Percentiles rank a stretch among this genome's conserved stretches.
phyloP scores from a whole-genome alignment of 2,329 filamentous ascomycete genomes.

The Penicillium oxalicum region DNA sequence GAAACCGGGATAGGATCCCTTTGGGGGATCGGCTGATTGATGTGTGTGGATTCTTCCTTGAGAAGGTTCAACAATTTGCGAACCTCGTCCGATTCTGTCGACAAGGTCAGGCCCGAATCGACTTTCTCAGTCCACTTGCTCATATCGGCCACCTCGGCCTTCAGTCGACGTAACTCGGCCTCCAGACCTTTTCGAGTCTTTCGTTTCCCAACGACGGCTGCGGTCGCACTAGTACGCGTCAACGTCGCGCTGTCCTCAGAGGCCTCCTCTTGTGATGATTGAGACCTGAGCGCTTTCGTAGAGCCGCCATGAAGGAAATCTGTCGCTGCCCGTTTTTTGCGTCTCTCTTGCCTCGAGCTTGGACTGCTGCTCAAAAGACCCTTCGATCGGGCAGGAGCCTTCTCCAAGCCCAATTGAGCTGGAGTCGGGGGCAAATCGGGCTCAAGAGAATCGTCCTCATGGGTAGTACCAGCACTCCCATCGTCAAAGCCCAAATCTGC shows the following conservation, averaged over 20 bases:
- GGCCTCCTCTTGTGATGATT: conserved; percentile 11
- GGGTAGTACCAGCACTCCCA: conserved; percentile 16
- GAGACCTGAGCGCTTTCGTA: conserved; percentile 23
- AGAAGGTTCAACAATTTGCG: conserved; percentile 27
- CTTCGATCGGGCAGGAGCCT: conserved; percentile 27
- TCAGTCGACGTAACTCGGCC: conserved; percentile 52
- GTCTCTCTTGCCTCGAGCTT: conserved; percentile 25
- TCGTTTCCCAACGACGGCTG: conserved; percentile 42
- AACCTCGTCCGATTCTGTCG: conserved; percentile 33
- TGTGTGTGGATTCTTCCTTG: conserved; percentile 23
- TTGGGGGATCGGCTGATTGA: conserved; percentile 15
- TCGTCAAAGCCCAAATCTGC: conserved; percentile 15
- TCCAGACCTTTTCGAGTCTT: conserved; percentile 49
- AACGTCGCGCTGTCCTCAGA: conserved; percentile 4
- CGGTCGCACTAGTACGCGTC: conserved; percentile 12
- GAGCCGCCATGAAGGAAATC: conserved; percentile 24
- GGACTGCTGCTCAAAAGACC: conserved; percentile 35
- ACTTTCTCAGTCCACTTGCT: conserved; percentile 54
- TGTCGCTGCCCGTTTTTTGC: conserved; percentile 20
- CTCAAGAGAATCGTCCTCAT: conserved; percentile 44
- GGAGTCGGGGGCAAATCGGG: conserved; percentile 57
- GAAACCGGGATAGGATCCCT: conserved; percentile 26
- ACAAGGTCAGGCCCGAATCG: conserved; percentile 26
- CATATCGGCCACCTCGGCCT: conserved; percentile 54
- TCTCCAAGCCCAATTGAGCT: conserved; percentile 36